Conservation (phyloP, 768 basidiomycete species). For the Holtermannia corniformis region DNA sequence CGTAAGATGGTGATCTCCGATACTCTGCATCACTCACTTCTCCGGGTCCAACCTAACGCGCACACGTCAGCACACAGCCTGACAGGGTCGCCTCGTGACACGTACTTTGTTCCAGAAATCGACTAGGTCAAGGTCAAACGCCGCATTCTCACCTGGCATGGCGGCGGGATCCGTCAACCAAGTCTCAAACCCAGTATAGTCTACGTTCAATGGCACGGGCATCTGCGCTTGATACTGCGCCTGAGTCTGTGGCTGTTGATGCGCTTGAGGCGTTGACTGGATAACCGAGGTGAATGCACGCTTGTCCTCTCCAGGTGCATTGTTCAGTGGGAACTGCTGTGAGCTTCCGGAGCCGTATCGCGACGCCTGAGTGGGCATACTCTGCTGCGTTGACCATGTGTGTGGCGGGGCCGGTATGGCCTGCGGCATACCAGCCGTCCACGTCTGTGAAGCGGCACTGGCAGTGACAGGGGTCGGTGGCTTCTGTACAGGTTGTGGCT, state of each 20-base stretch:
- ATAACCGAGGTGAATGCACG: background rate
- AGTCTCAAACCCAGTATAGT: background rate
- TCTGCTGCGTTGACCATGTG: background rate
- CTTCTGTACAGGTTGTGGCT: background rate
- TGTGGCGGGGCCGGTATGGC: background rate
- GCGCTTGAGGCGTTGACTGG: background rate
- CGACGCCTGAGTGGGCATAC: background rate
- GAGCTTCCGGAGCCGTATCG: no score
- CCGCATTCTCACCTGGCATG: background rate
- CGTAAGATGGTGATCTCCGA: slow-evolving; percentile 1
- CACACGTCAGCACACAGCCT: no score
- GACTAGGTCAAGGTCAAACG: slow-evolving; percentile 21
- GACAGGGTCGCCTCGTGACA: background rate
- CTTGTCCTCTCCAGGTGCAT: background rate
- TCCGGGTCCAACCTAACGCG: slow-evolving; percentile 18
- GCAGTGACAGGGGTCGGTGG: background rate
- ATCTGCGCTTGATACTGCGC: background rate
- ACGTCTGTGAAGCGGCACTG: background rate
- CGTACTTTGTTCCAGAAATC: slow-evolving; percentile 31
- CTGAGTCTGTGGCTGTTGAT: background rate
- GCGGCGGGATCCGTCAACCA: background rate
- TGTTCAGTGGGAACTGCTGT: no score
- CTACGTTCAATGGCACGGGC: no score
- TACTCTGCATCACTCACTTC: slow-evolving; percentile 17
- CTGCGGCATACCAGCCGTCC: background rate